Conservation (phyloP, 2,329 filamentous ascomycete species). For the Sphaceloma murrayae region DNA sequence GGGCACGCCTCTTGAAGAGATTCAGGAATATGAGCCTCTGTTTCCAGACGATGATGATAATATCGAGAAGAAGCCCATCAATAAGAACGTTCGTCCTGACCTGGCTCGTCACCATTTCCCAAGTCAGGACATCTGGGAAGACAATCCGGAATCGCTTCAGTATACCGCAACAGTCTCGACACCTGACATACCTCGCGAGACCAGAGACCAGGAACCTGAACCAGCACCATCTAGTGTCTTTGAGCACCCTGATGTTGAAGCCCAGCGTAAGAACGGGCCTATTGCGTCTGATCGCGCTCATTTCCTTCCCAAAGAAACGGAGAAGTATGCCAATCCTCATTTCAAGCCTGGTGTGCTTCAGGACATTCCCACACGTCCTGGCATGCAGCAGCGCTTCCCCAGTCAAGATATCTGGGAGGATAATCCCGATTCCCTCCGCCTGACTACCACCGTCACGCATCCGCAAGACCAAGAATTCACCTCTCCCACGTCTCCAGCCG, state of each 20-base stretch:
- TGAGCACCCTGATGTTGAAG: slow-evolving; percentile 42
- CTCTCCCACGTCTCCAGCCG: slow-evolving; percentile 15
- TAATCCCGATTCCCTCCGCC: slow-evolving; percentile 68
- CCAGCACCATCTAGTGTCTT: slow-evolving; percentile 29
- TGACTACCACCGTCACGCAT: slow-evolving; percentile 60
- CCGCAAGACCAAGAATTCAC: slow-evolving; percentile 32
- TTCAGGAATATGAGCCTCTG: slow-evolving; percentile 88
- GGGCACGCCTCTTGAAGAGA: slow-evolving; percentile 68
- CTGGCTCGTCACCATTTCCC: slow-evolving; percentile 61
- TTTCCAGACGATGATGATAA: slow-evolving; percentile 67
- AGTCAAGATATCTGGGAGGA: slow-evolving; percentile 95
- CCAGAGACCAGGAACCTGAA: slow-evolving; percentile 34
- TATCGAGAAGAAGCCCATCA: slow-evolving; percentile 42
- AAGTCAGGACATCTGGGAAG: slow-evolving; percentile 95
- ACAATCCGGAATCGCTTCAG: slow-evolving; percentile 77
- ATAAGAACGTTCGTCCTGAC: slow-evolving; percentile 47
- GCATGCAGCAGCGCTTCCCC: slow-evolving; percentile 64
- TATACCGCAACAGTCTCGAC: slow-evolving; percentile 72
- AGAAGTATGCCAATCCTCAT: slow-evolving; percentile 53
- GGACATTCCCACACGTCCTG: slow-evolving; percentile 43
- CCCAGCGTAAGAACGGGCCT: slow-evolving; percentile 36
- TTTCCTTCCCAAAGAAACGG: slow-evolving; percentile 38
- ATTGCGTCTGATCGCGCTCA: slow-evolving; percentile 34
- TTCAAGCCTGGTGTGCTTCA: slow-evolving; percentile 46
- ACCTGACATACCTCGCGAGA: slow-evolving; percentile 54